Base-by-base conservation (phyloP, 140 eudicot genomes). In the Bidens hawaiensis region DNA sequence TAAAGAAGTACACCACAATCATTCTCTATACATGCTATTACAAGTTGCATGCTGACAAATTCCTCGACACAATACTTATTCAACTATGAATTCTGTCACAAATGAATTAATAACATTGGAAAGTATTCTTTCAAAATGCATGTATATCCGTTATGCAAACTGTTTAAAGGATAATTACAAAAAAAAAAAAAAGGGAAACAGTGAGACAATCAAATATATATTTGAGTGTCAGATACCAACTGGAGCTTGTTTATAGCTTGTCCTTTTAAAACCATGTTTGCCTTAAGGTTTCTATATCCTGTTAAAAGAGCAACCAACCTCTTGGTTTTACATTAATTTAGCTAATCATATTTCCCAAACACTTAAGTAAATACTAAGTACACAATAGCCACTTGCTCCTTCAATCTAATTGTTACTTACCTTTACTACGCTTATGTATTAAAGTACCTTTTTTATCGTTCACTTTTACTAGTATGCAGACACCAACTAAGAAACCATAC, bases 401-500 rank as follows among this genome's bases (percentile, higher is more conserved):
- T n/a, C 40, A 27, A 57, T 58, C 38, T 7, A 12, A n/a, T n/a
- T n/a, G n/a, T n/a, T n/a, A n/a, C n/a, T n/a, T n/a, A n/a, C n/a
- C n/a, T n/a, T n/a, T n/a, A n/a, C n/a, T n/a, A n/a, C n/a, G n/a
- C n/a, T n/a, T n/a, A 21, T 54, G n/a, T 43, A 16, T 26, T 30
- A 30, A 28, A n/a, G n/a, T n/a, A n/a, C n/a, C n/a, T n/a, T n/a
- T 15, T 62, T 62, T 16, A 42, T 45, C 41, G 13, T 61, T 25
- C 51, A 49, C 21, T 65, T 13, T 66, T 8, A 26, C 27, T 21
- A 10, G 18, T 3, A 50, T 42, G 2, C 11, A 11, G 28, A 53
- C 75, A 46, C 46, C 18, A 36, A 19, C 48, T 57, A 7, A 56
- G n/a, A 30, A 57, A 54, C 49, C 9, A 68, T 31, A 28, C 43